A percentile compares a stretch with the other conserved stretches of the same genome.
These are phyloP conservation scores for Piloderma croceum DNA, from an alignment of 768 basidiomycete species.

Conservation along the genomic window DNA sequence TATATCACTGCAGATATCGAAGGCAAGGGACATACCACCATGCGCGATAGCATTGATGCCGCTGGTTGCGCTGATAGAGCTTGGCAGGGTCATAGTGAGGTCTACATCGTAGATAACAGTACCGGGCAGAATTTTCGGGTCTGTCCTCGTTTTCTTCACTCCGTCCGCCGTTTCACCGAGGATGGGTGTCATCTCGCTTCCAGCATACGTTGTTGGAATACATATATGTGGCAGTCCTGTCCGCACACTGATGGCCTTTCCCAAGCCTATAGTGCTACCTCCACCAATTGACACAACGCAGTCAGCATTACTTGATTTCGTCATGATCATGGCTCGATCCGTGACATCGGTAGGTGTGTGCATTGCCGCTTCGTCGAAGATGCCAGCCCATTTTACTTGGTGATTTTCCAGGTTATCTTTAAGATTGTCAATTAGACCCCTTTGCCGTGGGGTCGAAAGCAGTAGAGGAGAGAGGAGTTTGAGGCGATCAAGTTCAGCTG, in stretches of 20 bases:
- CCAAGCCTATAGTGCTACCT: conserved; percentile 34
- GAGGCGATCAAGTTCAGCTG: conserved; percentile 24
- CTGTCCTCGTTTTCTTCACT: conserved; percentile 34
- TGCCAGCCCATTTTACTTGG: conserved; percentile 26
- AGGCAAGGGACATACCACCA: too few relatives aligned
- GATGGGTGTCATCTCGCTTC: conserved; percentile 37
- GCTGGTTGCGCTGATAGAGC: conserved; percentile 29
- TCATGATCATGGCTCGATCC: conserved; percentile 26
- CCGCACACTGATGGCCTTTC: conserved; percentile 35
- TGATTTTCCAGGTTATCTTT: conserved; percentile 13
- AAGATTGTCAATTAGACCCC: conserved; percentile 21
- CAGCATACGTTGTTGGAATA: conserved; percentile 36
- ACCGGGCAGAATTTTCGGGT: conserved; percentile 32
- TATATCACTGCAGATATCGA: background rate
- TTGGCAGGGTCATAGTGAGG: conserved; percentile 33
- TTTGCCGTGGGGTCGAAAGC: conserved; percentile 30
- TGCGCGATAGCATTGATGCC: conserved; percentile 40
- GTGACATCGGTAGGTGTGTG: conserved; percentile 36
- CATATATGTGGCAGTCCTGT: conserved; percentile 36
- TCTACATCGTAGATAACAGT: conserved; percentile 38
- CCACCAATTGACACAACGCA: conserved; percentile 34
- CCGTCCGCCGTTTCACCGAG: conserved; percentile 37
- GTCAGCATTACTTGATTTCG: conserved; percentile 24
- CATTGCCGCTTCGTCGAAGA: conserved; percentile 36
- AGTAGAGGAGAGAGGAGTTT: conserved; percentile 30